Base-by-base conservation (phyloP, 345 rosid species). In the Lepidium didymum region DNA sequence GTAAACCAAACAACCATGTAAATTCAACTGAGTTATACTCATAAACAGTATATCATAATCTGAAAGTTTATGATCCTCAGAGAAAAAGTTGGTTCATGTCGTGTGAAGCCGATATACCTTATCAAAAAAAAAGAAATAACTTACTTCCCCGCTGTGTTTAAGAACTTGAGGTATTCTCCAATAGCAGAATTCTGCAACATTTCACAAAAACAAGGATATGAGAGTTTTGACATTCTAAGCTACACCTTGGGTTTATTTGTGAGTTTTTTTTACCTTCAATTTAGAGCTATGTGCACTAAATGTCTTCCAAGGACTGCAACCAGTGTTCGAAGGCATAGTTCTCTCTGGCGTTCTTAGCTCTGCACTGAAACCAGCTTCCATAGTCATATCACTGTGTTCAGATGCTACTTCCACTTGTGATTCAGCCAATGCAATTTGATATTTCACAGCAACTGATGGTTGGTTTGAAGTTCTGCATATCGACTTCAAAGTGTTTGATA, bases 141-240 rank as follows among this genome's bases (percentile, higher is more conserved):
- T 85, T 70, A 87, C 91, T 84, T 90, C 77, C 59, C 75, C 35
- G 87, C 94, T 1, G 85, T 82, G 70, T 90, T 90, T 53, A 90
- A 55, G 60, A 90, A 69, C 64, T 55, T 84, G 35, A 90, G 82
- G 51, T 83, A 90, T 58, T 85, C 91, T 55, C 80, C 80, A 73
- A 83, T 79, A 36, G 83, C 79, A 50, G 85, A 82, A 0, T 73
- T 76, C 96, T 89, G 85, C 74, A 77, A 49, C 23, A 75, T 60
- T 41, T 40, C 16, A 40, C 12, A 38, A 6, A 50, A 47, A n/a
- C 8, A 5, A 31, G 15, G 19, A 0, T 12, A 23, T 37, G 58
- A 29, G 44, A 70, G 27, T 11, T 11, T 35, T 3, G 8, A 21
- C 31, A 8, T 42, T 33, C 8, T 2, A 12, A 33, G 43, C 19